phyloP scores from a whole-genome alignment of 495 filamentous ascomycete genomes.

The Staphylotrichum longicolle region DNA sequence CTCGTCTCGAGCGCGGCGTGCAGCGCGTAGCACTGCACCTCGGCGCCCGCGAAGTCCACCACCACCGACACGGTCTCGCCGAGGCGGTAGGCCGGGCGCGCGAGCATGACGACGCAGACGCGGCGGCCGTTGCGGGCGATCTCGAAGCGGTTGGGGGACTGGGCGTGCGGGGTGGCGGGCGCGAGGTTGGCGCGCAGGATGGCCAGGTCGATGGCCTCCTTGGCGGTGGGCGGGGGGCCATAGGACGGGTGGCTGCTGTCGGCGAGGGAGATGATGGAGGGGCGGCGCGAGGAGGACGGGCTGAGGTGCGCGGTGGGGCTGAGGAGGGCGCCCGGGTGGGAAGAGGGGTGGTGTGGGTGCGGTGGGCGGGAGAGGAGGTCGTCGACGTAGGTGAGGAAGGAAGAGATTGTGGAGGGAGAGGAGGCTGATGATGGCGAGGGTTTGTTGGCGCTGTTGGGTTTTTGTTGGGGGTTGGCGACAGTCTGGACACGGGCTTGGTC shows the following conservation, averaged over 20 bases:
- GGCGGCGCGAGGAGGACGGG: constrained; percentile 55
- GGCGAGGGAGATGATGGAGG: constrained; percentile 43
- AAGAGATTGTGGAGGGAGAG: constrained; percentile 45
- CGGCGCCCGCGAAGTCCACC: constrained; percentile 73
- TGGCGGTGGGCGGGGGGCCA: constrained; percentile 53
- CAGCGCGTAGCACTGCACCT: constrained; percentile 76
- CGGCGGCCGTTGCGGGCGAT: constrained; percentile 84
- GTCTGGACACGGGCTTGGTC: constrained; percentile 70
- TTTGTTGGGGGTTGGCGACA: constrained; percentile 39
- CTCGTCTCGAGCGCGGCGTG: constrained; percentile 73
- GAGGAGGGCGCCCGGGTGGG: constrained; percentile 54
- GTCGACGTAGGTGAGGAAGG: constrained; percentile 78
- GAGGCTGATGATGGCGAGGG: constrained; percentile 54
- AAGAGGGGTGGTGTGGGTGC: constrained; percentile 43
- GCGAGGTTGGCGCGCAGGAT: constrained; percentile 72
- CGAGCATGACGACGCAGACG: constrained; percentile 82
- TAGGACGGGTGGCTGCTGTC: constrained; percentile 31
- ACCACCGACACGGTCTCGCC: constrained; percentile 81
- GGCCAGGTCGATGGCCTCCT: constrained; percentile 86
- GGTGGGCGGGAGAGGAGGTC: constrained; percentile 64
- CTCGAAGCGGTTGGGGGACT: constrained; percentile 83
- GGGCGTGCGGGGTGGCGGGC: constrained; percentile 46
- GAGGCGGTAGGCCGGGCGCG: constrained; percentile 85
- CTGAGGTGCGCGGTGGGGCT: constrained; percentile 61
- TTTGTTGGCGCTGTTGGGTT: constrained; percentile 16